Evolutionary conservation across 306 rosid genomes (phyloP).

Genomic region (Corylus americana): DNA sequence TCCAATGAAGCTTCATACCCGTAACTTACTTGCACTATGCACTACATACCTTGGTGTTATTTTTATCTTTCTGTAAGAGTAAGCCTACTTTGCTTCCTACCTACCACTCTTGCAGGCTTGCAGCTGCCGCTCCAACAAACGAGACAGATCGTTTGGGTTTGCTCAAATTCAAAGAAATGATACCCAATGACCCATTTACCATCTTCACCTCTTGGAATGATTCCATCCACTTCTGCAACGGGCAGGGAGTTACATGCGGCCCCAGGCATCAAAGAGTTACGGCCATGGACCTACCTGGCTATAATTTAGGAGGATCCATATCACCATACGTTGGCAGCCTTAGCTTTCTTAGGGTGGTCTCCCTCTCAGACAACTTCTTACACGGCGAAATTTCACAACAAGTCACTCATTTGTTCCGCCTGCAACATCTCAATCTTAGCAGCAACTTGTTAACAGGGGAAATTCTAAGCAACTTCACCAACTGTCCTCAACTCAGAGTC

Average conservation of each 20-base stretch:
- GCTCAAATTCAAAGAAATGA: slow-evolving; percentile 35
- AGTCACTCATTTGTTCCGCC: slow-evolving; percentile 14
- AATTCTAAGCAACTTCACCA: slow-evolving; percentile 35
- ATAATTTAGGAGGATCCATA: slow-evolving; percentile 27
- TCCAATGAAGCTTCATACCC: too few species aligned
- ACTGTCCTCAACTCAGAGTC: background rate
- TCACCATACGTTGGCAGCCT: slow-evolving; percentile 49
- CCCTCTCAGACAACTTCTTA: slow-evolving; percentile 25
- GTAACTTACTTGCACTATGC: too few species aligned
- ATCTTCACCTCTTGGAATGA: slow-evolving; percentile 38
- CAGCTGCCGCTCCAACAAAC: background rate
- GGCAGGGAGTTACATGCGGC: slow-evolving; percentile 50
- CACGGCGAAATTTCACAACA: slow-evolving; percentile 34
- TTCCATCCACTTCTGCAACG: slow-evolving; percentile 37
- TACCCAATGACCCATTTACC: slow-evolving; percentile 19
- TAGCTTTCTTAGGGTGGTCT: background rate
- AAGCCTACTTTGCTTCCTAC: too few species aligned
- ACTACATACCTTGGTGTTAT: too few species aligned
- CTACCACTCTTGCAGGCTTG: too few species aligned
- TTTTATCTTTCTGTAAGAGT: too few species aligned
- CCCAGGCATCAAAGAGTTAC: slow-evolving; percentile 29
- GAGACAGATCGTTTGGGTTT: slow-evolving; percentile 26
- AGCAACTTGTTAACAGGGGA: slow-evolving; percentile 35
- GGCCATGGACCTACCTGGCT: slow-evolving; percentile 4
- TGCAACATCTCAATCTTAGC: background rate